Percentiles rank a stretch among this genome's conserved stretches.
These are phyloP conservation scores for Solanum appendiculatum DNA, from an alignment of 257 asterid species.

Conservation along the genomic window DNA sequence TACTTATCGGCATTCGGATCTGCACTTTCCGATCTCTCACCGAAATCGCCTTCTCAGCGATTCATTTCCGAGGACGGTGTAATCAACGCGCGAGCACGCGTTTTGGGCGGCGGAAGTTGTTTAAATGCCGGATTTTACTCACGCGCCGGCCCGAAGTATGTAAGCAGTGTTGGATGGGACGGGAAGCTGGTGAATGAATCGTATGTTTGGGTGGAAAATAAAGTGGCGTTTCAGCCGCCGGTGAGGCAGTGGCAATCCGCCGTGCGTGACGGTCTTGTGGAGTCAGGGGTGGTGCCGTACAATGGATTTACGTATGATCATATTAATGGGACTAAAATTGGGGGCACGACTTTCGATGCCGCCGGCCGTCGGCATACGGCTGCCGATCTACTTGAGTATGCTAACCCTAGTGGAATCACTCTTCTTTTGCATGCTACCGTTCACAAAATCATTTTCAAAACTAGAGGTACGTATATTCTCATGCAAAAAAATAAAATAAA, in stretches of 20 bases:
- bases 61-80: slow-evolving; percentile 81
- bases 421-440: slow-evolving; percentile 61
- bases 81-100: slow-evolving; percentile 56
- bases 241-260: slow-evolving; percentile 64
- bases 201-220: slow-evolving; percentile 58
- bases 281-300: slow-evolving; percentile 43
- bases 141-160: slow-evolving; percentile 40
- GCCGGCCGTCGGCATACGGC: slow-evolving; percentile 61
- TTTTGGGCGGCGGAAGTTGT: slow-evolving; percentile 62
- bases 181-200: slow-evolving; percentile 41
- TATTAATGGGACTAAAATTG: slow-evolving; percentile 58
- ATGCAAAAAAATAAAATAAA: neutral
- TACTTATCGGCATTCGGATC: slow-evolving; percentile 39
- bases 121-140: slow-evolving; percentile 72
- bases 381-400: slow-evolving; percentile 64
- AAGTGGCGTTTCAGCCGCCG: slow-evolving; percentile 59
- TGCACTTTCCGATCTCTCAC: slow-evolving; percentile 48
- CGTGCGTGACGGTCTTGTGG: slow-evolving; percentile 54
- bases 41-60: slow-evolving; percentile 63
- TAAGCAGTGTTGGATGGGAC: slow-evolving; percentile 42
- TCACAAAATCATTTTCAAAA: slow-evolving; percentile 39
- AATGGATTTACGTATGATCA: slow-evolving; percentile 78
- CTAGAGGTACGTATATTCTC: slow-evolving; percentile 27
- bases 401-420: slow-evolving; percentile 47
- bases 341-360: slow-evolving; percentile 59